A percentile compares a stretch with the other conserved stretches of the same genome.
Evolutionary conservation across 257 asterid species (phyloP).

Genomic region (Mentha longifolia): DNA sequence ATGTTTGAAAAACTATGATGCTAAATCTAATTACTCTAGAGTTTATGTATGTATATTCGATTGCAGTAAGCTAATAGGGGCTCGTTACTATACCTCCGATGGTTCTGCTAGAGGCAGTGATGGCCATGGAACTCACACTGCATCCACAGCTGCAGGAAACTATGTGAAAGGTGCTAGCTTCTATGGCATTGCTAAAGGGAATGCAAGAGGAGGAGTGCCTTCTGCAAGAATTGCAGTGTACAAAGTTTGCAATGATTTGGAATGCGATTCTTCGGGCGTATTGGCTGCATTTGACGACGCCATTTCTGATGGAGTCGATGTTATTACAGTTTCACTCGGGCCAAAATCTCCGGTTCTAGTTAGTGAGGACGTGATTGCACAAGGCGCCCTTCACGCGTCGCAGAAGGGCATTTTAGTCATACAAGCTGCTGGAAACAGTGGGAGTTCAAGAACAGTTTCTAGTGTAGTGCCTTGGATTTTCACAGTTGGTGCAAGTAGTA

Average conservation of each 20-base stretch:
- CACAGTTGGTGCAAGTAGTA: slow-evolving; percentile 39
- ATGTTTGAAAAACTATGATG: neutral
- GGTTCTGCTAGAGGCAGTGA: slow-evolving; percentile 26
- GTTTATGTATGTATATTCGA: too few relatives aligned
- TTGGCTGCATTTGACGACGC: slow-evolving; percentile 59
- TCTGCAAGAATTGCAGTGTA: slow-evolving; percentile 46
- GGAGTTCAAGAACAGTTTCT: neutral
- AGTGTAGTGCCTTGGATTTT: slow-evolving; percentile 40
- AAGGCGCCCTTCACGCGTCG: slow-evolving; percentile 27
- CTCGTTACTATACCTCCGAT: neutral
- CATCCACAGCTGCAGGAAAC: slow-evolving; percentile 54
- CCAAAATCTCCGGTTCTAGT: neutral
- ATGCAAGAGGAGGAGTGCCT: slow-evolving; percentile 52
- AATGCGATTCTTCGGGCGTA: too few relatives aligned
- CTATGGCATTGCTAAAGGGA: slow-evolving; percentile 45
- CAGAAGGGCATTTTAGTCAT: slow-evolving; percentile 21
- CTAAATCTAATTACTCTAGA: too few relatives aligned
- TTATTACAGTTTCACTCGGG: slow-evolving; percentile 44
- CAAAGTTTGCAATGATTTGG: slow-evolving; percentile 1
- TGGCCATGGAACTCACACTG: slow-evolving; percentile 54
- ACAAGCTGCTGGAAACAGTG: slow-evolving; percentile 16
- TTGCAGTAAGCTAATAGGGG: neutral
- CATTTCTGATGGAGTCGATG: slow-evolving; percentile 55
- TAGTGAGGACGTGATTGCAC: neutral
- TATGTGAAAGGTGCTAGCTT: slow-evolving; percentile 34